Percentiles rank a stretch among this genome's conserved stretches.
Conservation (phyloP, 2,329 filamentous ascomycete species). For the Chaetomiaceae sp. region DNA sequence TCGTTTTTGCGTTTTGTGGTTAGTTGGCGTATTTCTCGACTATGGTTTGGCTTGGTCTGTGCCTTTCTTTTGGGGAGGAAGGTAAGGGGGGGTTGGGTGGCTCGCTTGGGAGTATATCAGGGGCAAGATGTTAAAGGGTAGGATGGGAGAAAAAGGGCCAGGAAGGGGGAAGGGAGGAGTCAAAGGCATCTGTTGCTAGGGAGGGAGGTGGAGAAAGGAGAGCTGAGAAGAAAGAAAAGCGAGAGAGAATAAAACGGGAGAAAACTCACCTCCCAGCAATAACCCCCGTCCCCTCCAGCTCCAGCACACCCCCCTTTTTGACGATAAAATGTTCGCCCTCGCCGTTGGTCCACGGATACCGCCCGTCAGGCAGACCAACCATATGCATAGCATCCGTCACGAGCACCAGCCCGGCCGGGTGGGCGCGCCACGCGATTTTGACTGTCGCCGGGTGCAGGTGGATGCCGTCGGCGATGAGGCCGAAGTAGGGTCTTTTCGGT, state of each 20-base stretch:
- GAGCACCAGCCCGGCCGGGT: constrained; percentile 78
- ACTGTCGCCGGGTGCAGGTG: constrained; percentile 84
- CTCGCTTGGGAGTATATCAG: too few species aligned
- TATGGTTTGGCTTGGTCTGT: too few species aligned
- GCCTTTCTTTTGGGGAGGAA: too few species aligned
- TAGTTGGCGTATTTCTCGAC: too few species aligned
- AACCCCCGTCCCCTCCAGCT: constrained; percentile 71
- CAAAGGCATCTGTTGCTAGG: neutral
- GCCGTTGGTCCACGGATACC: constrained; percentile 81
- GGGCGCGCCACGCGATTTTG: constrained; percentile 82
- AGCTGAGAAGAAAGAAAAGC: neutral
- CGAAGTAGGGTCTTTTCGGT: constrained; percentile 66
- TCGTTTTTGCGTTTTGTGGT: too few species aligned
- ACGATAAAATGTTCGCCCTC: constrained; percentile 53
- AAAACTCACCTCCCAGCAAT: constrained; percentile 69
- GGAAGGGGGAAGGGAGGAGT: too few species aligned
- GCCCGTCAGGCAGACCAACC: constrained; percentile 75
- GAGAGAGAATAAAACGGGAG: neutral
- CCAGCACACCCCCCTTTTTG: constrained; percentile 65
- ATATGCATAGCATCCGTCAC: constrained; percentile 92
- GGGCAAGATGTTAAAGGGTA: too few species aligned
- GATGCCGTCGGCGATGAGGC: constrained; percentile 85
- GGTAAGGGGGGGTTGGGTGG: too few species aligned
- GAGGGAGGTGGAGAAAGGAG: neutral
- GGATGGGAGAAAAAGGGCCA: too few species aligned